Percentiles rank a stretch among this genome's conserved stretches.
Evolutionary conservation across 345 rosid species (phyloP).

Genomic region (Rhodamnia rubescens): DNA sequence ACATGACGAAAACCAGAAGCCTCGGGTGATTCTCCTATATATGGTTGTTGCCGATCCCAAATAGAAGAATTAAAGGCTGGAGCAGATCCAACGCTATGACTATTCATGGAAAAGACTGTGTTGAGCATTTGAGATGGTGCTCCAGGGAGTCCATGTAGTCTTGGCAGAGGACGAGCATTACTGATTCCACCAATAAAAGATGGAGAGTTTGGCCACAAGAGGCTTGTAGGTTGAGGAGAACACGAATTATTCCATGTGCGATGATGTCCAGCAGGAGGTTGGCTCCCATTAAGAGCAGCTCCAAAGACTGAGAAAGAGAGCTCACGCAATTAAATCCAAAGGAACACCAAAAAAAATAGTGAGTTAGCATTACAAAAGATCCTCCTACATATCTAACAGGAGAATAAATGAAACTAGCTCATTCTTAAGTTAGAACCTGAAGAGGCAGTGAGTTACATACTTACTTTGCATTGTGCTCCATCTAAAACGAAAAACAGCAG

Average conservation of each 20-base stretch:
- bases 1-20: conserved; percentile 37
- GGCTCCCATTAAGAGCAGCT: conserved; percentile 25
- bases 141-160: conserved; percentile 30
- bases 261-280: conserved; percentile 23
- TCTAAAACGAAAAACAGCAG: background rate
- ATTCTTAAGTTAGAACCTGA: background rate
- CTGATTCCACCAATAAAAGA: conserved; percentile 30
- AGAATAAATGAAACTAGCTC: background rate
- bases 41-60: conserved; percentile 44
- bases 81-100: conserved; percentile 47
- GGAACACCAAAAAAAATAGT: background rate
- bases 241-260: conserved; percentile 35
- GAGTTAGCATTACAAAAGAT: background rate
- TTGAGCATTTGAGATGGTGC: conserved; percentile 27
- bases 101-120: conserved; percentile 18
- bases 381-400: background rate
- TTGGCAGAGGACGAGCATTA: conserved; percentile 17
- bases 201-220: conserved; percentile 55
- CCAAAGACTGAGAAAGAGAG: conserved; percentile 29
- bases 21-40: conserved; percentile 37
- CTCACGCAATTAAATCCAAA: background rate
- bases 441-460: background rate
- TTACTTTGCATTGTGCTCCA: background rate
- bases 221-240: conserved; percentile 24
- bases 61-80: conserved; percentile 31